Conservation (phyloP, 2,329 filamentous ascomycete genomes). For the Hirsutella thompsonii region DNA sequence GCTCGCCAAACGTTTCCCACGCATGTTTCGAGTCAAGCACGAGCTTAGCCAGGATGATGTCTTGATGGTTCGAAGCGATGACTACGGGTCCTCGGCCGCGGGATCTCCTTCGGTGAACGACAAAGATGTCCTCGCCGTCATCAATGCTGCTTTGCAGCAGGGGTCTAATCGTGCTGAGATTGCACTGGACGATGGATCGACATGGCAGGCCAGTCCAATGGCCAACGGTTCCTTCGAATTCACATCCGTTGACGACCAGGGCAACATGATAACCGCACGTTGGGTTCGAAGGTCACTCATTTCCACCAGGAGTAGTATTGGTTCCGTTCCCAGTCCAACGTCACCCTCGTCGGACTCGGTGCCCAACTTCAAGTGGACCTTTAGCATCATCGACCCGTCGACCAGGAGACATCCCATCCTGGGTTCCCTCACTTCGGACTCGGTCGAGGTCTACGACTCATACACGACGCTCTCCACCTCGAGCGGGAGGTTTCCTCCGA, state of each 20-base stretch:
- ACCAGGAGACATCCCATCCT: conserved; percentile 62
- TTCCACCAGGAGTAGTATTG: conserved; percentile 6
- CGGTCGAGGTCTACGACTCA: conserved; percentile 55
- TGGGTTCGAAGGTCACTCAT: conserved; percentile 46
- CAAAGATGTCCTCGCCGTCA: conserved; percentile 50
- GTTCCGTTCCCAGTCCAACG: conserved; percentile 7
- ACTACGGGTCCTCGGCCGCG: conserved; percentile 32
- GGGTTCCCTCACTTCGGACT: conserved; percentile 49
- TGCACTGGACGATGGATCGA: conserved; percentile 48
- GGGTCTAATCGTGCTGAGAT: conserved; percentile 48
- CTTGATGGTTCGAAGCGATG: conserved; percentile 57
- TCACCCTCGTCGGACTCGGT: conserved; percentile 12
- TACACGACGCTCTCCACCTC: conserved; percentile 47
- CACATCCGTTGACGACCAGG: conserved; percentile 42
- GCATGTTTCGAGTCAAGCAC: conserved; percentile 49
- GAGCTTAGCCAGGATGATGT: conserved; percentile 57
- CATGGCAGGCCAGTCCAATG: conserved; percentile 42
- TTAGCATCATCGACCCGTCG: conserved; percentile 61
- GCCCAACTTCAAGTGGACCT: conserved; percentile 51
- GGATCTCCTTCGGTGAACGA: conserved; percentile 30
- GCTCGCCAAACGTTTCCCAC: conserved; percentile 47
- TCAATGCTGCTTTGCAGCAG: conserved; percentile 42
- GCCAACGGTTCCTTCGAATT: conserved; percentile 54
- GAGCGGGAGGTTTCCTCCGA: conserved; percentile 32
- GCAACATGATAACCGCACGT: conserved; percentile 46